Evolutionary conservation across 805 yeast genomes (phyloP), one percentile per base, ranked within the genome.

Genomic region (Jamesozyma gamospora): DNA sequence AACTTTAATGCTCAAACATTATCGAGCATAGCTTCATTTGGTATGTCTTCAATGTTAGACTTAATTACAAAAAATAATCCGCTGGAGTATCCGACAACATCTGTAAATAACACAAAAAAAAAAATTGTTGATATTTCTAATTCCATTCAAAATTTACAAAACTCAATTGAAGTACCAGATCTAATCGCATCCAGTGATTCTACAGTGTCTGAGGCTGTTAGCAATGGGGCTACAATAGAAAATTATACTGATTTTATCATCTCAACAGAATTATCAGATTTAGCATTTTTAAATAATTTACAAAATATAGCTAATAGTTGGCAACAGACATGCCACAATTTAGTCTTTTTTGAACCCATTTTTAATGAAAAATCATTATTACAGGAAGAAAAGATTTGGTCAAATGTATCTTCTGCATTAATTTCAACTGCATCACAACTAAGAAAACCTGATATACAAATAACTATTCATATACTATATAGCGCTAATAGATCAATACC

Each of bases 321-420:
- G 96, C 74, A 79, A 14, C 73, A 68, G 44, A 71, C 73, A 27
- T 72, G 79, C 12, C 79, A 77, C 44, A 57, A 67, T 1, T 64
- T 85, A 5, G 74, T 40, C 13, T 11, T 27, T 2, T 33, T 46
- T 16, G 44, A 86, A 0, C 63, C 64, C 18, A 72, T 72, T 21
- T 74, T 82, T 0, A 43, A 60, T 0, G 76, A 71, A 21, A 86
- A 83, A 2, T 61, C 75, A 0, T 69, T 75, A 1, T 48, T 60
- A 1, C 86, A 81, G 31, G 96, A 88, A 51, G 66, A 82, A 3
- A 74, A 70, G 35, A 87, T 82, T 48, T 88, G 96, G 96, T 62
- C 66, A 8, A 72, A 85, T 0, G 67, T 83, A 65, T 90, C 83
- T 49, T 52, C 60, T 2, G 78, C 84, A 0, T 63, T 88, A 32